These are phyloP conservation scores for Tricholoma sp. DNA, from an alignment of 768 basidiomycete genomes.

Conservation along the genomic window DNA sequence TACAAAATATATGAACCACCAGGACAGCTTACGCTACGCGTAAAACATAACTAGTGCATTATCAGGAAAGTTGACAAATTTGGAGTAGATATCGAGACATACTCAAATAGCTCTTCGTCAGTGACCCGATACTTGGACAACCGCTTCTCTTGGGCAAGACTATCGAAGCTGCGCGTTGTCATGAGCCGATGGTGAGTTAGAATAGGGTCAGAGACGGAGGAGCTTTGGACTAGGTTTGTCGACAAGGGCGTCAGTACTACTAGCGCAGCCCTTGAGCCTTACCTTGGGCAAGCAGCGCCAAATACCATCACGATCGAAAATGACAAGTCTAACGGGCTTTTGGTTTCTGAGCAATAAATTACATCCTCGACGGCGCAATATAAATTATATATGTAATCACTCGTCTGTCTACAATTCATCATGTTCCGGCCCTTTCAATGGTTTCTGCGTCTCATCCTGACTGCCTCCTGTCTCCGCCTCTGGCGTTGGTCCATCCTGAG, in stretches of 20 bases:
- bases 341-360: background rate
- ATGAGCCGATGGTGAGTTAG: conserved; percentile 28
- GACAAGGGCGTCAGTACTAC: background rate
- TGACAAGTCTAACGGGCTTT: too few relatives aligned
- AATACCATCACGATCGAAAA: background rate
- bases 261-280: background rate
- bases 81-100: conserved; percentile 15
- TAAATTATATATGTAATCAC: background rate
- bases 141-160: conserved; percentile 66
- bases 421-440: conserved; percentile 5
- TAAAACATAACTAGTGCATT: conserved; percentile 59
- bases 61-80: conserved; percentile 7
- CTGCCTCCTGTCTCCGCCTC: background rate
- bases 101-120: conserved; percentile 88
- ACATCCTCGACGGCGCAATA: background rate
- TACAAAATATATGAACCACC: background rate
- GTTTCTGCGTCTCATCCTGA: conserved; percentile 12
- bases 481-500: conserved; percentile 9
- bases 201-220: background rate
- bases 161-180: conserved; percentile 76
- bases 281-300: background rate
- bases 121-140: conserved; percentile 61
- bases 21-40: conserved; percentile 67
- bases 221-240: background rate
- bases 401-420: conserved; percentile 12